Percentiles rank a stretch among this genome's conserved stretches.
Evolutionary conservation across 179 eudicot species (phyloP).

Genomic region (Camellia oleifera): DNA sequence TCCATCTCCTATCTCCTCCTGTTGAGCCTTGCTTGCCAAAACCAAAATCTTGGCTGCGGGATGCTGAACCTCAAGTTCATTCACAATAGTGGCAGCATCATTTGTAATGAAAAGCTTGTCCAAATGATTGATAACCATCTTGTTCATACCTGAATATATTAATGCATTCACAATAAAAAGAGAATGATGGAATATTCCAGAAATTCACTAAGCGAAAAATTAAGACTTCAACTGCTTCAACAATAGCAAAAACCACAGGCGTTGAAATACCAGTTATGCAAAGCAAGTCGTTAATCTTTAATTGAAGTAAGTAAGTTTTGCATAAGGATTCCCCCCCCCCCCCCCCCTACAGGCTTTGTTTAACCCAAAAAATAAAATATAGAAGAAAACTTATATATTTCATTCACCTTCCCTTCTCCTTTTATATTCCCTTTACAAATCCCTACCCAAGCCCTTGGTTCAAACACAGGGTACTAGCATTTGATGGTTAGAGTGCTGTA

Average conservation of each 20-base stretch:
- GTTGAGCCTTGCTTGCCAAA: constrained; percentile 90
- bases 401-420: no score
- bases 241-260: neutral
- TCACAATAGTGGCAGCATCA: constrained; percentile 93
- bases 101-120: constrained; percentile 93
- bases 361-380: no score
- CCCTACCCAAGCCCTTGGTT: no score
- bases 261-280: neutral
- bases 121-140: constrained; percentile 94
- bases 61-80: constrained; percentile 95
- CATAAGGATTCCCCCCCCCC: no score
- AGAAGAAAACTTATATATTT: no score
- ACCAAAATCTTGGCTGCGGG: constrained; percentile 96
- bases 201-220: neutral
- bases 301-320: neutral
- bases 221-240: neutral
- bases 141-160: constrained; percentile 69
- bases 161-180: neutral
- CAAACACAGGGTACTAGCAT: no score
- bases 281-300: neutral
- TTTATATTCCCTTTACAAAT: no score
- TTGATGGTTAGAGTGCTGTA: no score
- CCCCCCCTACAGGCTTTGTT: no score
- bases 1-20: constrained; percentile 96
- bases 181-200: neutral